phyloP scores from a whole-genome alignment of 1,284 basidiomycete species.

The Laetiporus sulphureus region DNA sequence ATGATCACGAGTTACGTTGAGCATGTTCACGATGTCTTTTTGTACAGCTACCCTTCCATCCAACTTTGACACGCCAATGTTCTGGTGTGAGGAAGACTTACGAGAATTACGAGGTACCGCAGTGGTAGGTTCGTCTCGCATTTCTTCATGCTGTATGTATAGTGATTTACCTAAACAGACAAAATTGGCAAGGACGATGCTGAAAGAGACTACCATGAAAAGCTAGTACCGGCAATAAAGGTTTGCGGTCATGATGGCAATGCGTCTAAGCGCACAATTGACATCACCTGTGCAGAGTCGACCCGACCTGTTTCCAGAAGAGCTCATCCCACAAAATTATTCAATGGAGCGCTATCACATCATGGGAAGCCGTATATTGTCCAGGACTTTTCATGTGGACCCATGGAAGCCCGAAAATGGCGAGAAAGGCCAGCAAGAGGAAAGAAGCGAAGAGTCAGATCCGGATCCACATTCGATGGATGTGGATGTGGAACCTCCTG shows the following conservation, averaged over 20 bases:
- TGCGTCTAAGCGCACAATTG: neutral
- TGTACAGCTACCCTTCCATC: slow-evolving; percentile 48
- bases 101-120: slow-evolving; percentile 79
- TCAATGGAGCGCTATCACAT: slow-evolving; percentile 78
- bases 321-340: slow-evolving; percentile 47
- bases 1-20: neutral
- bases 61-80: slow-evolving; percentile 90
- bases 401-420: slow-evolving; percentile 39
- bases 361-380: slow-evolving; percentile 92
- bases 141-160: slow-evolving; percentile 1
- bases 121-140: slow-evolving; percentile 66
- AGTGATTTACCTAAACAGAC: slow-evolving; percentile 35
- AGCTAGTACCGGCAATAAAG: slow-evolving; percentile 58
- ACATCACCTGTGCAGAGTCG: slow-evolving; percentile 41
- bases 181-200: slow-evolving; percentile 87
- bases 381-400: slow-evolving; percentile 81
- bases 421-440: slow-evolving; percentile 9
- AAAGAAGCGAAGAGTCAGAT: neutral
- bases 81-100: slow-evolving; percentile 78
- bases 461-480: neutral
- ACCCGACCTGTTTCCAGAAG: slow-evolving; percentile 62
- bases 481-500: slow-evolving; percentile 2
- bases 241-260: too few species aligned
- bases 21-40: neutral
- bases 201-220: slow-evolving; percentile 66